Evolutionary conservation across 371 early-diverging fungal species (phyloP).

Genomic region (Apophysomyces sp.): DNA sequence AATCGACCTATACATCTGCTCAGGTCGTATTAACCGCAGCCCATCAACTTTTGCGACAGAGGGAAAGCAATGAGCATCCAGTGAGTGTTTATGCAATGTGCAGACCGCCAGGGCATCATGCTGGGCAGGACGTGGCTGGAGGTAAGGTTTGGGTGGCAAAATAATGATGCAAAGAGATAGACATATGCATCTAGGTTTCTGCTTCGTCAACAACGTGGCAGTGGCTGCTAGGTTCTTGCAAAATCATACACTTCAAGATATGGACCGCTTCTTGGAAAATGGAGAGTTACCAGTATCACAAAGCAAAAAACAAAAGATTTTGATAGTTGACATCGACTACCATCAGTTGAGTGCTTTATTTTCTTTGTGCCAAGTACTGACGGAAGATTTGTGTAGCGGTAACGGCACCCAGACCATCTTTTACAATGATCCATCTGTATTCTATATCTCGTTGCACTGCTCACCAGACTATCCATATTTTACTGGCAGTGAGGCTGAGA

Average conservation of each 20-base stretch:
- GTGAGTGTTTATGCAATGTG: slow-evolving; percentile 62
- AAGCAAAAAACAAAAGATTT: slow-evolving; percentile 34
- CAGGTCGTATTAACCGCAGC: slow-evolving; percentile 67
- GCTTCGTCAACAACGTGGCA: slow-evolving; percentile 62
- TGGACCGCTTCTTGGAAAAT: slow-evolving; percentile 12
- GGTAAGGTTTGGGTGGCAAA: slow-evolving; percentile 15
- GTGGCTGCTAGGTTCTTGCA: slow-evolving; percentile 61
- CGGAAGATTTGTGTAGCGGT: slow-evolving; percentile 41
- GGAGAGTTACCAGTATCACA: slow-evolving; percentile 13
- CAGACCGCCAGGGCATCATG: slow-evolving; percentile 72
- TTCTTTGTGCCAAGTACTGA: neutral
- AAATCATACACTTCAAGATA: slow-evolving; percentile 30
- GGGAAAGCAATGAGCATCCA: slow-evolving; percentile 10
- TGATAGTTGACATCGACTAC: slow-evolving; percentile 62
- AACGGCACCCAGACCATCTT: slow-evolving; percentile 77
- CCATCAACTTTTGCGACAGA: slow-evolving; percentile 38
- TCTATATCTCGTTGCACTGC: slow-evolving; percentile 59
- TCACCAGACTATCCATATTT: slow-evolving; percentile 55
- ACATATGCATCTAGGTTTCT: slow-evolving; percentile 29
- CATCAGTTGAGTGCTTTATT: slow-evolving; percentile 53
- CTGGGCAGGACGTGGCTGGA: slow-evolving; percentile 54
- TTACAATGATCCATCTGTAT: slow-evolving; percentile 53
- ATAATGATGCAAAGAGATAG: neutral
- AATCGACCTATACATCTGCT: slow-evolving; percentile 63
- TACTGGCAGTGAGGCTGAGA: slow-evolving; percentile 62